Evolutionary conservation across 2,329 filamentous ascomycete species (phyloP), one percentile per base, ranked within the genome.

Genomic region (Cladosporium sp.): DNA sequence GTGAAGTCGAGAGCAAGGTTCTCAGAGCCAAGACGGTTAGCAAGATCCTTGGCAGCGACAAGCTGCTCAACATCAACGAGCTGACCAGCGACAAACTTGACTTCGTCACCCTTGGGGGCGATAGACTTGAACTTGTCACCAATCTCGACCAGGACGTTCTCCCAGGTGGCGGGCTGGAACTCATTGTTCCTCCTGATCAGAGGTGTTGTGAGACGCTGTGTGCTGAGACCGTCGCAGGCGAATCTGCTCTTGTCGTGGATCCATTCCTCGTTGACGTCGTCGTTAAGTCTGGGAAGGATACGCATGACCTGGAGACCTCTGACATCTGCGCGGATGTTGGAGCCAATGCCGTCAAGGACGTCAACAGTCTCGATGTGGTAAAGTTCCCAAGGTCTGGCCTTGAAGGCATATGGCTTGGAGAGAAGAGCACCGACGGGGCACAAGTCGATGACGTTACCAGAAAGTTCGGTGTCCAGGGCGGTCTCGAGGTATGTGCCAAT

Each of bases 241-340:
- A 97, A 99, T 65, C 94, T 87, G 40, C 91, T 88, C 83, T 97
- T 99, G 81, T 99, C 94, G 77, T 97, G 94, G 75, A 99, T 97
- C 94, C 94, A 99, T 77, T 99, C 94, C 80, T 99, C 94, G 75
- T 99, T 99, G 69, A 99, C 86, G 69, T 97, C 92, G 73, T 99
- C 94, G 74, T 99, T 99, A 62, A 99, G 82, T 69, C 94, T 86
- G 60, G 94, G 94, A 15, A 97, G 73, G 61, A 99, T 83, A 68
- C 94, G 88, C 92, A 99, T 96, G 54, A 99, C 93, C 78, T 97
- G 92, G 65, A 97, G 81, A 60, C 94, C 94, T 70, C 94, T 87
- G 59, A 92, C 88, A 77, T 99, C 94, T 45, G 97, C 87, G 45
- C 94, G 88, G 69, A 99, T 95, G 74, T 95, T 96, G 60, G 93